Evolutionary conservation across 345 rosid genomes (phyloP).

Genomic region (Eucalyptus coolabah): DNA sequence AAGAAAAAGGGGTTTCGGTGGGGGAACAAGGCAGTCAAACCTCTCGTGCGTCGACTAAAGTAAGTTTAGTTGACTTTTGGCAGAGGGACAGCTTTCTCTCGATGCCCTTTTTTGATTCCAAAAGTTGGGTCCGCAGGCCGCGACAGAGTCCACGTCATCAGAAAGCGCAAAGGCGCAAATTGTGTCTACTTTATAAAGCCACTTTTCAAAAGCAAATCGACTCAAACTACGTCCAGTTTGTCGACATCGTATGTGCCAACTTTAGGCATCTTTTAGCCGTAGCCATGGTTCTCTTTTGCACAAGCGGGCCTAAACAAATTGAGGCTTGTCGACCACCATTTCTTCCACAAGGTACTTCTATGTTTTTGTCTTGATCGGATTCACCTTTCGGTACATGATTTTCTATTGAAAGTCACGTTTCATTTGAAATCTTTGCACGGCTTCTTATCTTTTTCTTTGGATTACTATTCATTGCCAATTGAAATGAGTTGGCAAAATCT

Average conservation of each 20-base stretch:
- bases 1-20: background rate
- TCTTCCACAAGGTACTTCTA: background rate
- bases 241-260: background rate
- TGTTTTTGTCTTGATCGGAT: background rate
- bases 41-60: background rate
- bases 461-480: background rate
- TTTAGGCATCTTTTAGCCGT: background rate
- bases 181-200: background rate
- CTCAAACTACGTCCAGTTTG: background rate
- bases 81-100: background rate
- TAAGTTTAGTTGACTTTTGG: background rate
- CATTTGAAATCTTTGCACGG: background rate
- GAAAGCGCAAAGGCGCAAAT: background rate
- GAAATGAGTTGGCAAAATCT: fast-evolving
- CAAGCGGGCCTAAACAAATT: background rate
- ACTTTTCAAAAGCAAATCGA: background rate
- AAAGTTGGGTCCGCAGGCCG: background rate
- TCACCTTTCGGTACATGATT: background rate
- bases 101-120: fast-evolving
- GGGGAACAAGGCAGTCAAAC: background rate
- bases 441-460: background rate
- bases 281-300: background rate
- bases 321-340: background rate
- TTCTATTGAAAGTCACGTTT: background rate
- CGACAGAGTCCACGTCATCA: background rate